Base-by-base conservation (phyloP, 1,284 basidiomycete species). In the Singerocomus rubriflavus region DNA sequence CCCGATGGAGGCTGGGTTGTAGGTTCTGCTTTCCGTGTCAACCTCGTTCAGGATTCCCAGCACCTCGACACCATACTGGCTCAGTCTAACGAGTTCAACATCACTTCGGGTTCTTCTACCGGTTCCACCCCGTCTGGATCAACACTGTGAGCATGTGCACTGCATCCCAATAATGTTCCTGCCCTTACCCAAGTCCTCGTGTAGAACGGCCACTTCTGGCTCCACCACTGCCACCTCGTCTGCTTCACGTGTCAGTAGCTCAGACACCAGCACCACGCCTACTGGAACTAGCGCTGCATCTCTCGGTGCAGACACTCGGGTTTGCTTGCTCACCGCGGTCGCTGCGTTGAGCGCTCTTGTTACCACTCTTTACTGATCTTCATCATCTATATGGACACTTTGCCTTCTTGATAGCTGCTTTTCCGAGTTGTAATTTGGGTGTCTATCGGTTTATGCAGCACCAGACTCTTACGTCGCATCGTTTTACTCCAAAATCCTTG, bases 11-110 rank as follows among this genome's bases (percentile, higher is more conserved):
- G 84, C 9, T 88, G 82, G 79, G 76, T 78, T 10, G 52, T 66
- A 14, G 83, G 83, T 53, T 49, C 56, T 27, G 70, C 63, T 46
- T 90, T 77, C 79, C 82, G 80, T 49, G 75, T 93, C 66, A 90
- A 91, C 73, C 67, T 93, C 31, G 80, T 85, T 56, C 59, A 73
- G 60, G 73, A 78, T 55, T 56, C 73, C 5, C 50, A 75, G 27
- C 52, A 78, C 41, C 63, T 76, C 16, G 66, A 70, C 64, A 66
- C 69, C 48, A 80, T 90, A 55, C 73, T 78, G 46, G 85, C 88
- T 40, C 87, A 92, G 69, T 90, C 83, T 16, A 39, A 43, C 14
- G 56, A 77, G 46, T 88, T 87, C 64, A 63, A 63, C 51, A 84
- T 91, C 67, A 72, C 66, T 40, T 52, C 60, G 1, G 52, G 62